These are phyloP conservation scores for Phytophthora aleatoria DNA, from an alignment of 352 stramenopile genomes.

Conservation along the genomic window DNA sequence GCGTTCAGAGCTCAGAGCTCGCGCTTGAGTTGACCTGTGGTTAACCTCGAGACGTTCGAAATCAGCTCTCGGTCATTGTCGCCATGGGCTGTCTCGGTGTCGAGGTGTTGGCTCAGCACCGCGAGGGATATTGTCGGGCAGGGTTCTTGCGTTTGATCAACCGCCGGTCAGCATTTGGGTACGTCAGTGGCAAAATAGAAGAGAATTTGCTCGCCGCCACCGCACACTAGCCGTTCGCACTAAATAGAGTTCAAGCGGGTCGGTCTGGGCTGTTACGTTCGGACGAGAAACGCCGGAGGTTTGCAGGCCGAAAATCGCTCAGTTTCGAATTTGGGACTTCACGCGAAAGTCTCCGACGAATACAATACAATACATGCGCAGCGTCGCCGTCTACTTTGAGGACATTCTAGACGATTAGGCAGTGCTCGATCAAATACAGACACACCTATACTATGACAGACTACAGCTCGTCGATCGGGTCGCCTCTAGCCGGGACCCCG, in stretches of 20 bases:
- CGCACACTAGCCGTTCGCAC: conserved; percentile 25
- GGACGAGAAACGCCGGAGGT: conserved; percentile 22
- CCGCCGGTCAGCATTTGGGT: background rate
- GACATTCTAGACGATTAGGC: conserved; percentile 1
- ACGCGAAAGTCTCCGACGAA: conserved; percentile 5
- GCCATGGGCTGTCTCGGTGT: conserved; percentile 33
- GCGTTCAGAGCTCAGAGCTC: background rate
- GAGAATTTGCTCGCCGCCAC: conserved; percentile 6
- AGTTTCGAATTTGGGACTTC: conserved; percentile 34
- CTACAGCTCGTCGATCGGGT: conserved; percentile 17
- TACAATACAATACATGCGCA: conserved; percentile 13
- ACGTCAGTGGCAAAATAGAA: conserved; percentile 46
- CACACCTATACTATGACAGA: conserved; percentile 24
- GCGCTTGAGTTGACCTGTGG: conserved; percentile 17
- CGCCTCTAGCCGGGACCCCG: conserved; percentile 14
- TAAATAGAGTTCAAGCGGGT: conserved; percentile 29
- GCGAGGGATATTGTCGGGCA: background rate
- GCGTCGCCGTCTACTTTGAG: background rate
- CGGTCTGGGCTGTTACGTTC: conserved; percentile 27
- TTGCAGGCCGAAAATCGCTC: conserved; percentile 10
- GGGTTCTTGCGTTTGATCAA: conserved; percentile 5
- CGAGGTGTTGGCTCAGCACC: conserved; percentile 1
- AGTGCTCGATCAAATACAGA: conserved; percentile 19
- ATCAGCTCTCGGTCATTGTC: conserved; percentile 13
- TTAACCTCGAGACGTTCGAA: conserved; percentile 11